These are phyloP conservation scores for Chaetomium tenue DNA, from an alignment of 495 filamentous ascomycete species.

Conservation along the genomic window DNA sequence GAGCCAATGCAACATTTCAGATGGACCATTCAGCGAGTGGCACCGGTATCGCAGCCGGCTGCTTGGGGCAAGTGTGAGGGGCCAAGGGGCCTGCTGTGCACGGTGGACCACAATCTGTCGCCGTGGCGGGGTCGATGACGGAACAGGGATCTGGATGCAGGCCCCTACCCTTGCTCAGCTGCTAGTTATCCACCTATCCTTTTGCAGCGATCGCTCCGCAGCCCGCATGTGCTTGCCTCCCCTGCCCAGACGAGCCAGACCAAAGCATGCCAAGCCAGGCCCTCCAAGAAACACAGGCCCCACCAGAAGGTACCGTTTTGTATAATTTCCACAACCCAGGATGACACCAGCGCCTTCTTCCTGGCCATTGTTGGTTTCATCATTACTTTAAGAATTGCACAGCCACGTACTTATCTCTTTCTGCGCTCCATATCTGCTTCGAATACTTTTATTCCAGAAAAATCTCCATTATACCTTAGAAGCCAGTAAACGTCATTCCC, in stretches of 20 bases:
- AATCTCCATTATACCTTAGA: not conserved
- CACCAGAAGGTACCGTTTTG: not conserved
- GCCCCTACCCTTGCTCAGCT: conserved; percentile 1
- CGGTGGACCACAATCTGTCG: not conserved
- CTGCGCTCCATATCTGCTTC: not conserved
- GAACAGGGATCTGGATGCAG: not conserved
- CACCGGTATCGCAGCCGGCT: not conserved
- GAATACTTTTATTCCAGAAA: not conserved
- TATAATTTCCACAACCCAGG: not conserved
- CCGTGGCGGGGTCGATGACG: not conserved
- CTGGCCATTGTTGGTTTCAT: not conserved
- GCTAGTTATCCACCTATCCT: not conserved
- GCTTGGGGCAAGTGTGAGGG: not conserved
- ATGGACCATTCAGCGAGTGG: not conserved
- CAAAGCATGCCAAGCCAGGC: too few relatives aligned
- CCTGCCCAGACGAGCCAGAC: not conserved
- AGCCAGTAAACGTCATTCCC: too few relatives aligned
- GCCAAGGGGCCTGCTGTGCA: too few relatives aligned
- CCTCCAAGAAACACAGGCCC: not conserved
- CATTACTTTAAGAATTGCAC: not conserved
- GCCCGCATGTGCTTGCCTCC: conserved; percentile 9
- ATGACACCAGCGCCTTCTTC: conserved; percentile 1
- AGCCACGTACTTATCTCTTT: not conserved
- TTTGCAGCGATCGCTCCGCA: not conserved
- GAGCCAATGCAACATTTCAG: not conserved